These are phyloP conservation scores for Oryza coarctata DNA, from an alignment of 176 grass and related monocot genomes.

Conservation along the genomic window DNA sequence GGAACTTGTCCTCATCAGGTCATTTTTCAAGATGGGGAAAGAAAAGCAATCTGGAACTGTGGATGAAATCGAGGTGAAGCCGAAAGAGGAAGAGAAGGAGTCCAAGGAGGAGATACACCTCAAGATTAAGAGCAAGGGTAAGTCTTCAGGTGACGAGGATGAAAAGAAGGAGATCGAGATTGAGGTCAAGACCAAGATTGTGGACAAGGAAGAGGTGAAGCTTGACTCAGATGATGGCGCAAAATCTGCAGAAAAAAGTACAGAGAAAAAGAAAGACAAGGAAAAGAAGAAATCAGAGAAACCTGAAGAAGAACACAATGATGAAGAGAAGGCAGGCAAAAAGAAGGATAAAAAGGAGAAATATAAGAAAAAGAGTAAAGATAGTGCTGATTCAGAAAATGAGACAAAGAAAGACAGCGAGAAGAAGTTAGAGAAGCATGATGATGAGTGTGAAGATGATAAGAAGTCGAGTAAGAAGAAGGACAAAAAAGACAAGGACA, in stretches of 20 bases:
- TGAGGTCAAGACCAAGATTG: conserved; percentile 48
- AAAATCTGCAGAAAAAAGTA: background rate
- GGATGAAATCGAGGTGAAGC: conserved; percentile 2
- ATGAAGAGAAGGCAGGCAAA: background rate
- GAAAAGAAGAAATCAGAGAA: conserved; percentile 28
- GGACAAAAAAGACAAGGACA: background rate
- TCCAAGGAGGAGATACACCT: conserved; percentile 58
- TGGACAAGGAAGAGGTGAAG: conserved; percentile 59
- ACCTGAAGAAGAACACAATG: background rate
- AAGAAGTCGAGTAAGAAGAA: conserved; percentile 27
- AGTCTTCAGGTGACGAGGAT: conserved; percentile 24
- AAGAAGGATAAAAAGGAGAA: conserved; percentile 37
- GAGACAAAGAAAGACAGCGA: background rate
- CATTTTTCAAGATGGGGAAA: conserved; percentile 40
- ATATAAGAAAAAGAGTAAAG: conserved; percentile 26
- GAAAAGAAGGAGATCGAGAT: conserved; percentile 56
- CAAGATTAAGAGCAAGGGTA: conserved; percentile 66
- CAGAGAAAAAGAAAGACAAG: conserved; percentile 32
- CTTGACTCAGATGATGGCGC: background rate
- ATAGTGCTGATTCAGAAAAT: background rate
- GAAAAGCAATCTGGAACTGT: conserved; percentile 14
- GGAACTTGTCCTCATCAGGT: background rate
- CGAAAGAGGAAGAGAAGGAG: conserved; percentile 46
- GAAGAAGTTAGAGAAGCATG: background rate
- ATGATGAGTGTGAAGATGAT: background rate